Evolutionary conservation across 371 early-diverging fungal genomes (phyloP).

Genomic region (Rhizopus stolonifer): DNA sequence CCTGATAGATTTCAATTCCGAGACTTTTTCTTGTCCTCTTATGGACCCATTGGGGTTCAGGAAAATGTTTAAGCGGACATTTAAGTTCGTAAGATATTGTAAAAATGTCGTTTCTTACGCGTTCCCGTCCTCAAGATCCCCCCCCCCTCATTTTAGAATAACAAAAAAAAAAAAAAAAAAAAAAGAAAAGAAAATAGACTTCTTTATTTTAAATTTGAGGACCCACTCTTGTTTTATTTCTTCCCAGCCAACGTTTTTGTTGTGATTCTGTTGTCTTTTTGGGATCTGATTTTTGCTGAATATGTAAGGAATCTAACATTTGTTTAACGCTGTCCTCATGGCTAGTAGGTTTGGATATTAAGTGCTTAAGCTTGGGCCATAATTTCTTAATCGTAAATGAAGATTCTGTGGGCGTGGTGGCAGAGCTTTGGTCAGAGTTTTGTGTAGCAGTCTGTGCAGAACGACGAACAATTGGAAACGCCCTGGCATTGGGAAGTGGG

Average conservation of each 20-base stretch:
- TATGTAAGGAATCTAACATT: conserved; percentile 15
- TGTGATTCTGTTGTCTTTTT: conserved; percentile 2
- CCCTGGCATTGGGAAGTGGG: conserved; percentile 17
- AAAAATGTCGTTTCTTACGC: conserved; percentile 44
- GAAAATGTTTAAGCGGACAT: conserved; percentile 51
- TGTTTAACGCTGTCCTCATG: conserved; percentile 7
- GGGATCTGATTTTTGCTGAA: conserved; percentile 8
- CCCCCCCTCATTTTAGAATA: neutral
- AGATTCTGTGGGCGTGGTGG: conserved; percentile 1
- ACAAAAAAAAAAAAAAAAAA: conserved; percentile 14
- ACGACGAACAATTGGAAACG: conserved; percentile 25
- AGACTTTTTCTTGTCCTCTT: neutral
- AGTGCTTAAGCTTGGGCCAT: conserved; percentile 37
- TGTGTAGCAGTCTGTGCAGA: conserved; percentile 1
- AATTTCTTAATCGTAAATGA: conserved; percentile 10
- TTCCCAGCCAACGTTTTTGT: conserved; percentile 23
- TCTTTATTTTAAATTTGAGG: conserved; percentile 18
- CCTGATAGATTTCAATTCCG: conserved; percentile 1
- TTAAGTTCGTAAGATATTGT: conserved; percentile 38
- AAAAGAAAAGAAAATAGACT: neutral
- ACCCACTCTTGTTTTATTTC: conserved; percentile 24
- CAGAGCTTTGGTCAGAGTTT: no score
- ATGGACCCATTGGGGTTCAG: neutral
- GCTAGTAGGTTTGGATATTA: conserved; percentile 13
- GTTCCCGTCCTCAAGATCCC: conserved; percentile 54